phyloP scores from a whole-genome alignment of 768 basidiomycete species.

The Suillus spraguei region DNA sequence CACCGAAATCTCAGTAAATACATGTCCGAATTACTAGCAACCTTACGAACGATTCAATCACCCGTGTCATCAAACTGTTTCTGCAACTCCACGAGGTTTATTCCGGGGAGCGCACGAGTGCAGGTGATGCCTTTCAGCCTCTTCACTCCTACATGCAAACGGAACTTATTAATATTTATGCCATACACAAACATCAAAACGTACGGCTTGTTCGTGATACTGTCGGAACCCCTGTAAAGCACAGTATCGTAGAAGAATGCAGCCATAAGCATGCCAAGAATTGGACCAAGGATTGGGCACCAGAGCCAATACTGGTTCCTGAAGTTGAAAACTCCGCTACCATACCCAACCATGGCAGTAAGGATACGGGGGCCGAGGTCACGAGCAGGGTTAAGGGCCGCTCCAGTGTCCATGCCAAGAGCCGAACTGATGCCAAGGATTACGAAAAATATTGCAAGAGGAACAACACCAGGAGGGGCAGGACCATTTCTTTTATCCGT shows the following conservation, averaged over 20 bases:
- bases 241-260: constrained; percentile 54
- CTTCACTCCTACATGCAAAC: constrained; percentile 9
- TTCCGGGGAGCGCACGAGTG: constrained; percentile 8
- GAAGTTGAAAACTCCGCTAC: constrained; percentile 26
- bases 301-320: constrained; percentile 66
- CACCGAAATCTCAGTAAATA: too few relatives aligned
- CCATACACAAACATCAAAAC: constrained; percentile 3
- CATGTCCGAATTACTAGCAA: not conserved
- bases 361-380: constrained; percentile 63
- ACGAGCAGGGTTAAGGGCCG: constrained; percentile 63
- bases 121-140: constrained; percentile 9
- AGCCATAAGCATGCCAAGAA: constrained; percentile 53
- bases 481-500: constrained; percentile 52
- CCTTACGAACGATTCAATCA: not conserved
- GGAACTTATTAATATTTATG: not conserved
- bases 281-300: constrained; percentile 57
- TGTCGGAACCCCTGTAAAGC: constrained; percentile 53
- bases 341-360: constrained; percentile 70
- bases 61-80: not conserved
- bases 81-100: constrained; percentile 10
- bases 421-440: constrained; percentile 54
- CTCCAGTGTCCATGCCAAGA: constrained; percentile 61
- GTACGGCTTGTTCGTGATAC: constrained; percentile 49
- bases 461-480: constrained; percentile 50
- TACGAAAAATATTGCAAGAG: constrained; percentile 52